These are phyloP conservation scores for Hanseniaspora lindneri DNA, from an alignment of 805 yeast genomes.

Conservation along the genomic window DNA sequence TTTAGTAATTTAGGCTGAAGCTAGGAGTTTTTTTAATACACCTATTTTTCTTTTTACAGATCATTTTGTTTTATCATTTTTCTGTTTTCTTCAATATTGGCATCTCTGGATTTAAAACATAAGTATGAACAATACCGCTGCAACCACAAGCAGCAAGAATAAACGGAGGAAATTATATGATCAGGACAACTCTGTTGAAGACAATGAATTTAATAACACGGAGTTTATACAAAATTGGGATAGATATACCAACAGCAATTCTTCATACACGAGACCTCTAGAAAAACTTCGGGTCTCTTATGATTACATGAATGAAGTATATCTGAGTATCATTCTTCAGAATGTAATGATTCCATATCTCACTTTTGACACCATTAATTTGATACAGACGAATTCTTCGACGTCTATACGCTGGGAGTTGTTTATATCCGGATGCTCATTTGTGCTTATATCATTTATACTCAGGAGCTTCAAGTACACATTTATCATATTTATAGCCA, in stretches of 20 bases:
- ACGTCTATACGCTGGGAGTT: slow-evolving; percentile 20
- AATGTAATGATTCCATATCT: slow-evolving; percentile 9
- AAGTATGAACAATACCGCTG: too few species aligned
- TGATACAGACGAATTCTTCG: background rate
- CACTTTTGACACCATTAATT: slow-evolving; percentile 5
- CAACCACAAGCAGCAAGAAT: too few species aligned
- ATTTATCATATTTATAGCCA: slow-evolving; percentile 51
- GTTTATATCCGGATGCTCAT: slow-evolving; percentile 22
- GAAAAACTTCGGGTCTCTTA: background rate
- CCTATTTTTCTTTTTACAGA: too few species aligned
- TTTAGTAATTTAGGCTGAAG: too few species aligned
- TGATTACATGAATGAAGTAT: background rate
- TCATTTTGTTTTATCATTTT: too few species aligned
- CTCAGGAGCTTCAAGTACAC: slow-evolving; percentile 46
- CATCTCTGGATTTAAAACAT: too few species aligned
- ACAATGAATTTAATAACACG: slow-evolving; percentile 8
- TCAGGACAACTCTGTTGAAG: background rate
- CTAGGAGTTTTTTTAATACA: too few species aligned
- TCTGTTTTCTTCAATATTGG: too few species aligned
- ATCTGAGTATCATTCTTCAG: background rate
- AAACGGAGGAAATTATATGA: slow-evolving; percentile 5
- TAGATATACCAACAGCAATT: background rate
- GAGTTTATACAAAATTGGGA: slow-evolving; percentile 1
- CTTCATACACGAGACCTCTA: background rate
- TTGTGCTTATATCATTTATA: slow-evolving; percentile 4